Conservation (phyloP, 805 yeast species). For the Wickerhamomyces tratensis region DNA sequence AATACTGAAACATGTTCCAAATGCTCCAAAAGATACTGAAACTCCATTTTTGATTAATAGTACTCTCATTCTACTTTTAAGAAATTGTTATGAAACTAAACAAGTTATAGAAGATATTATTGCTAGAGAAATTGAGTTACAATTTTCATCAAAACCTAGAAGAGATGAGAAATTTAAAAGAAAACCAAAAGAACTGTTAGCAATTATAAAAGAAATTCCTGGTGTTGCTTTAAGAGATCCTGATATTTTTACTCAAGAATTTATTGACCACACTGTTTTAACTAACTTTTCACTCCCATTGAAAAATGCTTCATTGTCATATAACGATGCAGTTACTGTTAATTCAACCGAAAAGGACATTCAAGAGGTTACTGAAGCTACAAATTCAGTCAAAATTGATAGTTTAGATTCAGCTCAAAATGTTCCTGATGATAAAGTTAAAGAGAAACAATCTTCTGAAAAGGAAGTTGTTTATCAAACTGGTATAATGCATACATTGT, state of each 20-base stretch:
- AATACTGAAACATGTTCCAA: constrained; percentile 33
- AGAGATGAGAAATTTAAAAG: constrained; percentile 16
- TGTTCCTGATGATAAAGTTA: constrained; percentile 11
- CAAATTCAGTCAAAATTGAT: constrained; percentile 13
- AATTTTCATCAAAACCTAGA: constrained; percentile 27
- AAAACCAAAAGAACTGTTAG: constrained; percentile 33
- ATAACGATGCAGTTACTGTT: neutral
- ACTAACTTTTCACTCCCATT: constrained; percentile 33
- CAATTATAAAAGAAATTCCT: constrained; percentile 39
- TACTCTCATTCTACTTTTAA: constrained; percentile 41
- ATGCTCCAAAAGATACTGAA: constrained; percentile 25
- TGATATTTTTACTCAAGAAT: constrained; percentile 32
- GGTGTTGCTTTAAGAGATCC: constrained; percentile 39
- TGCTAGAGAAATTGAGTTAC: constrained; percentile 36
- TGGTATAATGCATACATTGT: constrained; percentile 54
- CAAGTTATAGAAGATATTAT: constrained; percentile 40
- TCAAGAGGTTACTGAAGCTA: too few species aligned
- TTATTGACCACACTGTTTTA: constrained; percentile 32
- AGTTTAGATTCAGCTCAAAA: constrained; percentile 6
- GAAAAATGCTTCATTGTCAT: constrained; percentile 14
- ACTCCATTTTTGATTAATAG: constrained; percentile 33
- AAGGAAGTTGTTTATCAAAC: constrained; percentile 21
- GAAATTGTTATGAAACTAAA: constrained; percentile 63
- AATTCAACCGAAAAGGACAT: too few species aligned
- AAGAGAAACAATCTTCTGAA: constrained; percentile 12